These are phyloP conservation scores for Suhomyces prunicola DNA, from an alignment of 805 yeast genomes.

Conservation along the genomic window DNA sequence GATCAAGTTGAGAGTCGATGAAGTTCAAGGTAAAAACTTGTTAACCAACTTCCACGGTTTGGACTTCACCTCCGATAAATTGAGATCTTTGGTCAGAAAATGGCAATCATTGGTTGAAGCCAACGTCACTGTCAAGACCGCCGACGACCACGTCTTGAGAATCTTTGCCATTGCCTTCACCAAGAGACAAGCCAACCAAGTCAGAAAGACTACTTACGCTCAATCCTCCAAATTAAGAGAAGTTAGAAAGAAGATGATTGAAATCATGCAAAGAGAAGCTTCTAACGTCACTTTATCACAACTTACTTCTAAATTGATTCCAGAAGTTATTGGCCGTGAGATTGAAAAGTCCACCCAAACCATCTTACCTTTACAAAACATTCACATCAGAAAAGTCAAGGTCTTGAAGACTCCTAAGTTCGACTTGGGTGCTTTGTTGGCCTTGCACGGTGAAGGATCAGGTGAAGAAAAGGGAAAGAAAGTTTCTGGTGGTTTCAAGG, in stretches of 20 bases:
- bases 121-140: constrained; percentile 95
- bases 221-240: constrained; percentile 97
- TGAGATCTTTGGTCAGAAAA: constrained; percentile 96
- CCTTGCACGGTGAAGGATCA: constrained; percentile 95
- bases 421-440: constrained; percentile 93
- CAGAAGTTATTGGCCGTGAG: constrained; percentile 98
- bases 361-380: constrained; percentile 97
- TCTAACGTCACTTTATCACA: constrained; percentile 93
- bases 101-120: constrained; percentile 99
- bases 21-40: constrained; percentile 97
- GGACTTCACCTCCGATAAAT: constrained; percentile 96
- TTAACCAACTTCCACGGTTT: constrained; percentile 99
- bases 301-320: constrained; percentile 94
- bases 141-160: constrained; percentile 96
- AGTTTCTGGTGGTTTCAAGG: constrained; percentile 95
- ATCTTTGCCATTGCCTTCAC: constrained; percentile 98
- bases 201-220: constrained; percentile 97
- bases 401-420: constrained; percentile 98
- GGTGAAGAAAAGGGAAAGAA: constrained; percentile 95
- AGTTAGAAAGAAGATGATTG: constrained; percentile 94
- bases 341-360: constrained; percentile 93
- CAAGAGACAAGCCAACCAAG: constrained; percentile 94
- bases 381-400: constrained; percentile 98
- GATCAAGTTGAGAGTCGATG: constrained; percentile 96
- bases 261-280: constrained; percentile 95